Evolutionary conservation across 2,329 filamentous ascomycete genomes (phyloP).

Genomic region (Arthrobotrys megalospora): DNA sequence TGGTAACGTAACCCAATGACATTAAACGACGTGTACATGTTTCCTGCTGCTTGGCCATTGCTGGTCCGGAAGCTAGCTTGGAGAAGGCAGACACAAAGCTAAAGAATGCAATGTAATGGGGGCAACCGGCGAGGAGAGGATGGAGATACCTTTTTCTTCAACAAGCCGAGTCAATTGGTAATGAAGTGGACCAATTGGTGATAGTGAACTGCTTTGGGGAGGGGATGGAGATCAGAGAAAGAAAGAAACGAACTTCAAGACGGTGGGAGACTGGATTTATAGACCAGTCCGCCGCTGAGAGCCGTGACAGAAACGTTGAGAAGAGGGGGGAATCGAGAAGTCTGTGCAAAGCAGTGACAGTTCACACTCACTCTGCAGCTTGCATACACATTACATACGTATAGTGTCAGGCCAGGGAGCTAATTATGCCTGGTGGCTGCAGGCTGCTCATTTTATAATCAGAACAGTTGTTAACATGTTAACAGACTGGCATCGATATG

Average conservation of each 20-base stretch:
- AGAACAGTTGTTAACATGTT: background rate
- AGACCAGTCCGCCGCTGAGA: slow-evolving; percentile 3
- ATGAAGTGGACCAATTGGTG: slow-evolving; percentile 45
- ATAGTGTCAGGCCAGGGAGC: slow-evolving; percentile 24
- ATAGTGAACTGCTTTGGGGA: slow-evolving; percentile 11
- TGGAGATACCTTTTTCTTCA: slow-evolving; percentile 37
- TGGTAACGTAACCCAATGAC: slow-evolving; percentile 33
- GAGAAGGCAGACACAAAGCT: background rate
- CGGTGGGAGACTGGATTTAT: slow-evolving; percentile 16
- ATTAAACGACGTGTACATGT: slow-evolving; percentile 42
- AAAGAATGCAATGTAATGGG: background rate
- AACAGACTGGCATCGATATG: background rate
- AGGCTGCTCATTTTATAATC: slow-evolving; percentile 39
- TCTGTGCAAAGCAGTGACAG: slow-evolving; percentile 32
- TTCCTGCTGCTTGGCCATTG: slow-evolving; percentile 22
- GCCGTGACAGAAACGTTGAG: slow-evolving; percentile 9
- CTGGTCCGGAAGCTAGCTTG: slow-evolving; percentile 26
- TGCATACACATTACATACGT: slow-evolving; percentile 25
- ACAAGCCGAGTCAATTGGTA: slow-evolving; percentile 18
- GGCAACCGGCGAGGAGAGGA: background rate
- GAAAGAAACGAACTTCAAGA: slow-evolving; percentile 21
- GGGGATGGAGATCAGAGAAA: slow-evolving; percentile 11
- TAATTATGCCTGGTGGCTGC: slow-evolving; percentile 20
- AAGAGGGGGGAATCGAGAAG: slow-evolving; percentile 22
- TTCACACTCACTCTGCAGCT: slow-evolving; percentile 59